Evolutionary conservation across 805 yeast species (phyloP).

Genomic region (Maudiozyma turicensis): DNA sequence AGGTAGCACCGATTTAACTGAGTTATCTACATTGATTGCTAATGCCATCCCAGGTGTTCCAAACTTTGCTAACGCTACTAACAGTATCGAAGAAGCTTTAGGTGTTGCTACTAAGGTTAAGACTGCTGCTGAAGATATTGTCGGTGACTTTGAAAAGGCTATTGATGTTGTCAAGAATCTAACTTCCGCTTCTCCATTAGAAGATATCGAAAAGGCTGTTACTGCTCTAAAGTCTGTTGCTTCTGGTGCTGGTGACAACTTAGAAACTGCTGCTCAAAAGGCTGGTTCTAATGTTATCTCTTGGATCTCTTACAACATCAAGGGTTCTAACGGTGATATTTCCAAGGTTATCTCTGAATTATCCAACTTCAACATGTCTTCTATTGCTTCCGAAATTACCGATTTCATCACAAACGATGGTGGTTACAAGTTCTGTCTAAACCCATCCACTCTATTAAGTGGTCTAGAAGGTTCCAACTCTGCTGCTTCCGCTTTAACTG

Average conservation of each 20-base stretch:
- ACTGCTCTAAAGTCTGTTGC: not conserved
- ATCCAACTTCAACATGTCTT: not conserved
- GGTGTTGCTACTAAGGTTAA: not conserved
- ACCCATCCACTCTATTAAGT: not conserved
- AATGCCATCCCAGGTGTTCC: conserved; percentile 1
- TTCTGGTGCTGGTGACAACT: conserved; percentile 1
- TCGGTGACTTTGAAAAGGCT: not conserved
- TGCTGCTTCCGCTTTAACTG: not conserved
- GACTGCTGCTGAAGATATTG: not conserved
- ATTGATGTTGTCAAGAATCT: not conserved
- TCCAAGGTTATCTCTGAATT: not conserved
- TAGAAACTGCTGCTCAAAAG: not conserved
- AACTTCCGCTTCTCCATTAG: not conserved
- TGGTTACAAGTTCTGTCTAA: conserved; percentile 2
- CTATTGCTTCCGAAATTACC: not conserved
- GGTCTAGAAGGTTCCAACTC: not conserved
- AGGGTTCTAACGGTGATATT: not conserved
- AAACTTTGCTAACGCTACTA: not conserved
- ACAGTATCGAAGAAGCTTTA: not conserved
- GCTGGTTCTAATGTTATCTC: not conserved
- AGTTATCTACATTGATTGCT: not conserved
- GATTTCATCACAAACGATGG: conserved; percentile 1
- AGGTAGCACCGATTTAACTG: not conserved
- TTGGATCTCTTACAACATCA: conserved; percentile 1
- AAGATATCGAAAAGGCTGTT: not conserved